These are phyloP conservation scores for Boletus patriciae DNA, from an alignment of 768 basidiomycete species.

Conservation along the genomic window DNA sequence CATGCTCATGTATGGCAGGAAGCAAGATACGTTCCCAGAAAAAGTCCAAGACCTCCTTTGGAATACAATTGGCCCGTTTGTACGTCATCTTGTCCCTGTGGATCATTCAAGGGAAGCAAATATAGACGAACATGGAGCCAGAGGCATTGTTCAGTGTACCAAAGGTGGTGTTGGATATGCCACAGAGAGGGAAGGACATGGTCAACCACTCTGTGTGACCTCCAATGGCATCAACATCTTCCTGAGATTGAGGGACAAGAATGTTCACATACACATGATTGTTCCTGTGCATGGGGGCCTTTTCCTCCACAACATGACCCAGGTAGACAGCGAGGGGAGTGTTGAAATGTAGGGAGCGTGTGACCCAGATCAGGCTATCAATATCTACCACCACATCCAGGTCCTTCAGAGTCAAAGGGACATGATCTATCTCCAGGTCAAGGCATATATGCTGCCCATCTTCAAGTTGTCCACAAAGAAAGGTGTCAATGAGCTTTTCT, in stretches of 20 bases:
- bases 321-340: background rate
- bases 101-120: no score
- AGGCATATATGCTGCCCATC: constrained; percentile 4
- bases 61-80: background rate
- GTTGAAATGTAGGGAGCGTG: background rate
- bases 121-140: no score
- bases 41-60: constrained; percentile 9
- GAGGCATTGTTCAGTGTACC: no score
- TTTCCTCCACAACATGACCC: background rate
- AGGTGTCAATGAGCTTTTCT: no score
- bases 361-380: constrained; percentile 23
- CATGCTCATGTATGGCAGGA: background rate
- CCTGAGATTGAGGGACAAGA: constrained; percentile 11
- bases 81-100: background rate
- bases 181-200: background rate
- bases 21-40: constrained; percentile 13
- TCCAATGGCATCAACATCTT: background rate
- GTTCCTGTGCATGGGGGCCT: constrained; percentile 13
- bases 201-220: constrained; percentile 11
- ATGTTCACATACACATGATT: constrained; percentile 21
- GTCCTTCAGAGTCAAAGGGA: background rate
- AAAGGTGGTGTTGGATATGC: no score
- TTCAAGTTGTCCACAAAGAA: no score
- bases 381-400: constrained; percentile 5
- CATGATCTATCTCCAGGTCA: constrained; percentile 2